phyloP scores from a whole-genome alignment of 371 early-diverging fungal species.

The Mucor mucedo region DNA sequence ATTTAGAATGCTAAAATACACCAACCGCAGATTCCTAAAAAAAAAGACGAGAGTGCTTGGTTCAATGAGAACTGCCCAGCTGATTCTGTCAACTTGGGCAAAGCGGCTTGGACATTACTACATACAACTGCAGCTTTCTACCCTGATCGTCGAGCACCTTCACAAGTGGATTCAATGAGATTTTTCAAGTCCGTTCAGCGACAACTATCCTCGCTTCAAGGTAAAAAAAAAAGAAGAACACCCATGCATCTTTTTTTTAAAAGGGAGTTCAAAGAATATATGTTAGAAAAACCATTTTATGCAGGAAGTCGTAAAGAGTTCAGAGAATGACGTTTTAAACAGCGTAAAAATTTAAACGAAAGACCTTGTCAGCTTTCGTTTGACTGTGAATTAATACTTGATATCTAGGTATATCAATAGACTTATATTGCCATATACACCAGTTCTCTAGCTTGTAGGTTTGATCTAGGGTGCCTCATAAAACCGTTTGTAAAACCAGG shows the following conservation, averaged over 20 bases:
- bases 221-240: too few relatives aligned
- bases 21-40: too few relatives aligned
- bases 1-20: too few relatives aligned
- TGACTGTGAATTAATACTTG: constrained; percentile 88
- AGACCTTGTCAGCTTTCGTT: constrained; percentile 85
- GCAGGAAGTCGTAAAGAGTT: constrained; percentile 73
- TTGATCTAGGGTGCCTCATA: too few relatives aligned
- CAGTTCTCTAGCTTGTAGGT: too few relatives aligned
- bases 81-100: too few relatives aligned
- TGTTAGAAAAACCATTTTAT: constrained; percentile 77
- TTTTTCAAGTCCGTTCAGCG: constrained; percentile 77
- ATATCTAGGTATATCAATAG: constrained; percentile 62
- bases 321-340: constrained; percentile 86
- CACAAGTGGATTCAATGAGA: constrained; percentile 79
- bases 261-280: constrained; percentile 70
- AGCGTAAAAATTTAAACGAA: constrained; percentile 95
- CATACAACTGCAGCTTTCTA: constrained; percentile 99
- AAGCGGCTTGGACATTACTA: constrained; percentile 96
- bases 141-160: constrained; percentile 82
- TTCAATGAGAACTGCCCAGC: too few relatives aligned
- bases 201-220: constrained; percentile 93
- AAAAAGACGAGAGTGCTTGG: constrained; percentile 5
- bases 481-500: too few relatives aligned
- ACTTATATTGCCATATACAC: too few relatives aligned
- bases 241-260: not conserved